Evolutionary conservation across 495 filamentous ascomycete genomes (phyloP), one percentile per base, ranked within the genome.

Genomic region (Lentithecium fluviatile): DNA sequence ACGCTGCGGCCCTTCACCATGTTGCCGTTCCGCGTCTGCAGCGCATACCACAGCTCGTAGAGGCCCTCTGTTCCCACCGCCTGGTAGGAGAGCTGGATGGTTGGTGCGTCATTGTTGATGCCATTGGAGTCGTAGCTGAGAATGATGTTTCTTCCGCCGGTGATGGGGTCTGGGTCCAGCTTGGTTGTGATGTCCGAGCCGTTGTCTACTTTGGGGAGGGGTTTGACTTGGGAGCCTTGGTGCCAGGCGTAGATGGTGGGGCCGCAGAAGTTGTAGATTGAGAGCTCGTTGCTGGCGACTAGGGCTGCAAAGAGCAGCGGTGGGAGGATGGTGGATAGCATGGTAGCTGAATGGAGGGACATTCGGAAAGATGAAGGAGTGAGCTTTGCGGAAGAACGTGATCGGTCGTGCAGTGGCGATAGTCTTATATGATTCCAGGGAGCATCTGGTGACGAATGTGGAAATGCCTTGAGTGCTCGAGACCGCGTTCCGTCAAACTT

Each of bases 121-220:
- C 38, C 53, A 13, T 56, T 46, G 8, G 12, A 7, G 12, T 20
- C 24, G 15, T 23, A 45, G 20, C 21, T 29, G 37, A 56, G 24
- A 21, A 26, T 46, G 20, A 45, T 56, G 24, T 38, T 24, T 15
- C 25, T 56, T 23, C 53, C 38, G 20, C 53, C 53, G 3, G 53
- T 26, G 17, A 19, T n/a, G 20, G 37, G 21, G 19, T 56, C 53
- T 1, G 21, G 8, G 21, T 1, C 20, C 13, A 56, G 17, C 4
- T 15, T 5, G 19, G 25, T 21, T 21, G 21, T 26, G 40, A 15
- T 25, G 10, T 23, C 19, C 1, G 52, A 8, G 21, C 20, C 11
- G 32, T 13, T 34, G 40, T 15, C 5, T 3, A 43, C 3, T 4
- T 3, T 43, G 40, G 6, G 15, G 15, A 43, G 13, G 3, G 50